A percentile compares a stretch with the other conserved stretches of the same genome.
phyloP scores from a whole-genome alignment of 169 alveolate species.

The Amoebophrya sp. region DNA sequence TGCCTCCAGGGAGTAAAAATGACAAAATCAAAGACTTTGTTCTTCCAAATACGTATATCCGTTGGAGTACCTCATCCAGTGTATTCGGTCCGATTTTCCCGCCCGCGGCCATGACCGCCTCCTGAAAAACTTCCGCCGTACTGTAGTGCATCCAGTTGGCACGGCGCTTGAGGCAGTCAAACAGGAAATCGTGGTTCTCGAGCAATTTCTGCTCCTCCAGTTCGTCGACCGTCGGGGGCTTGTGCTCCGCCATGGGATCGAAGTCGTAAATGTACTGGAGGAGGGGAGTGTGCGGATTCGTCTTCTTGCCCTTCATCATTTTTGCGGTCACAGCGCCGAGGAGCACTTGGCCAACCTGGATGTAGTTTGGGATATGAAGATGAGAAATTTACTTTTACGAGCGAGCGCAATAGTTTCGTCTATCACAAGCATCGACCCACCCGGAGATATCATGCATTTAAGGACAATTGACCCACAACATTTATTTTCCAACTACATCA shows the following conservation, averaged over 20 bases:
- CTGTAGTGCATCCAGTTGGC: background rate
- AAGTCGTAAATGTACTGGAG: slow-evolving; percentile 3
- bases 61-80: background rate
- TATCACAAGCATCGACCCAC: too few species aligned
- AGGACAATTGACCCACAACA: too few species aligned
- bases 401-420: too few species aligned
- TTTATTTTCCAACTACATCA: too few species aligned
- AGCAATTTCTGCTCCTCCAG: background rate
- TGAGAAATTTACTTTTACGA: too few species aligned
- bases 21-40: too few species aligned
- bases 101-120: slow-evolving; percentile 11
- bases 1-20: too few species aligned
- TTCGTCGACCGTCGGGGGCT: background rate
- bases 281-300: background rate
- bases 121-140: background rate
- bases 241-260: background rate
- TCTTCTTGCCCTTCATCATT: background rate
- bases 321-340: background rate
- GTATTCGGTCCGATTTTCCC: background rate
- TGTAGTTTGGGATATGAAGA: too few species aligned
- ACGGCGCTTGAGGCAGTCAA: background rate
- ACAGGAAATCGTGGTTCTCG: background rate
- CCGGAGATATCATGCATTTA: too few species aligned
- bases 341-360: background rate
- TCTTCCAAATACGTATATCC: too few species aligned